phyloP scores from a whole-genome alignment of 2,329 filamentous ascomycete genomes.

The Sporothrix euskadiensis region DNA sequence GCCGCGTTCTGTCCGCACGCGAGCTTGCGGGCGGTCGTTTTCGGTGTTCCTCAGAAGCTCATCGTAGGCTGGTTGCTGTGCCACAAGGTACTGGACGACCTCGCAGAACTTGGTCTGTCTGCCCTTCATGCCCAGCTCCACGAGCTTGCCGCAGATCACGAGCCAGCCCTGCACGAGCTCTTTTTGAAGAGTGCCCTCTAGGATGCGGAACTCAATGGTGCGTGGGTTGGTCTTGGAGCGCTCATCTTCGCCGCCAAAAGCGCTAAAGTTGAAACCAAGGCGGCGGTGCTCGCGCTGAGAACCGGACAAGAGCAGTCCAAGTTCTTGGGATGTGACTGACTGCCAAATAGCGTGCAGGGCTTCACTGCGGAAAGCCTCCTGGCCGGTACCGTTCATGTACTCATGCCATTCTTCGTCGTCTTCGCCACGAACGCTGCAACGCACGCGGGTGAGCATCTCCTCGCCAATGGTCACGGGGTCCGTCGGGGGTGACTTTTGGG shows the following conservation, averaged over 20 bases:
- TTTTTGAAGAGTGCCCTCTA: slow-evolving; percentile 41
- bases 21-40: background rate
- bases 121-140: slow-evolving; percentile 35
- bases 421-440: slow-evolving; percentile 2
- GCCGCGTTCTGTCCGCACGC: background rate
- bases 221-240: slow-evolving; percentile 40
- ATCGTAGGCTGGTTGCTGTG: slow-evolving; percentile 27
- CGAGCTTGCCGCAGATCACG: slow-evolving; percentile 39
- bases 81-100: slow-evolving; percentile 29
- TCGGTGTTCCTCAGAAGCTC: background rate
- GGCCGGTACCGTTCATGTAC: slow-evolving; percentile 29
- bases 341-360: slow-evolving; percentile 40
- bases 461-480: slow-evolving; percentile 23
- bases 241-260: slow-evolving; percentile 43
- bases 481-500: background rate
- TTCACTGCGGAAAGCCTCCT: slow-evolving; percentile 27
- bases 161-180: slow-evolving; percentile 42
- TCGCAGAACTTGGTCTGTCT: slow-evolving; percentile 26
- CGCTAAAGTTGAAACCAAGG: slow-evolving; percentile 47
- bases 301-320: slow-evolving; percentile 43
- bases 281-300: slow-evolving; percentile 39
- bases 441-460: slow-evolving; percentile 22
- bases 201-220: slow-evolving; percentile 45
- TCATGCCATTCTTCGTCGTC: slow-evolving; percentile 31
- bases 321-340: slow-evolving; percentile 36